Base-by-base conservation (phyloP, 768 basidiomycete species). In the Amanita jacksonii region DNA sequence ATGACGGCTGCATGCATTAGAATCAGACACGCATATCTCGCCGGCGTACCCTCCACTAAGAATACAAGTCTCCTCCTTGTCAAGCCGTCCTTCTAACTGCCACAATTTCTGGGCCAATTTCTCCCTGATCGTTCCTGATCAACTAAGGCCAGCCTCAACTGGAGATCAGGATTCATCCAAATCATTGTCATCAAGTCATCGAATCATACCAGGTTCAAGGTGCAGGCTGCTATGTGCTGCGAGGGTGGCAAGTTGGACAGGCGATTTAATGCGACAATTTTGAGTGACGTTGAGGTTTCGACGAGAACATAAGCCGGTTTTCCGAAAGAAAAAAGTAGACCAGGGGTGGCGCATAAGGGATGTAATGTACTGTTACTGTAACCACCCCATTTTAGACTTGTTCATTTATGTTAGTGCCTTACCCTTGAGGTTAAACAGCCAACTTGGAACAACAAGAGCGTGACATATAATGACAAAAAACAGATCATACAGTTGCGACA, bases 111-210 rank as follows among this genome's bases (percentile, higher is more conserved):
- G 84, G 77, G 7, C 92, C 92, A 40, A 93, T 84, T 93, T 96
- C 15, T 24, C 43, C 0, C 76, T 79, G 3, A 42, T 65, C 45
- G 81, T 78, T 41, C 80, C 22, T 94, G 68, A 20, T 89, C 84
- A 98, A 0, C 74, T 73, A 36, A 99, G 67, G 8, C 85, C 93
- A 2, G 90, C 96, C 63, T 98, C 94, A 2, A 96, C 78, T 0
- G 91, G 89, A 1, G 78, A 79, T 2, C 83, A 88, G 34, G 68
- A 67, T 62, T 98, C 93, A 58, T 93, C 85, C 12, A 98, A 66
- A 54, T 98, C 94, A 52, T 89, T 81, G 0, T 96, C 96, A 57
- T 98, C 96, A 24, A 99, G 68, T 61, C 94, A 98, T n/a, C 80
- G n/a, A n/a, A n/a, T n/a, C n/a, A 99, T 83, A 8, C 94, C 94